Evolutionary conservation across 2,329 filamentous ascomycete species (phyloP), one percentile per base, ranked within the genome.

Genomic region (Fusarium oxysporum): DNA sequence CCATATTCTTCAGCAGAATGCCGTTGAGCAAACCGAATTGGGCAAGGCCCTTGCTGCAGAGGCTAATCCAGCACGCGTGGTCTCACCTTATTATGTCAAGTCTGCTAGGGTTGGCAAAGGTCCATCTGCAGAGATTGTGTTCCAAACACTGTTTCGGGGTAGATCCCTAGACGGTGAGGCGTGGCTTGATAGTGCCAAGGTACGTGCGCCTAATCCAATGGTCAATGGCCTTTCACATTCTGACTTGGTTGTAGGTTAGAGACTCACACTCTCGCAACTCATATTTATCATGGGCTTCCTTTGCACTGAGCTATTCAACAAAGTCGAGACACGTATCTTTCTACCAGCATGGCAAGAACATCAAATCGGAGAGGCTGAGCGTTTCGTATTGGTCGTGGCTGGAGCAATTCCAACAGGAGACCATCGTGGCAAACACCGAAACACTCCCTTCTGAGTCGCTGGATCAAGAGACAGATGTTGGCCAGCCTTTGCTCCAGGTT

Each of bases 201-300:
- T 51, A 51, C 9, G 32, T 37, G 33, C 2, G 21, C 9, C 5
- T 19, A 32, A 7, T 50, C 30, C 2, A 12, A n/a, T 19, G 5
- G n/a, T 16, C 21, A 13, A 9, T 6, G 3, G 8, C n/a, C 2
- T 51, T 35, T 16, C n/a, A 35, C 17, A 21, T 37, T 9, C 48
- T 53, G 32, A 53, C 32, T 21, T 21, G 9, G 17, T 16, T 35
- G 17, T 2, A 53, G 48, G 48, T 53, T 11, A 19, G 48, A 35
- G 48, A 53, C n/a, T 53, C 48, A 16, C 48, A 53, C 48, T 53
- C 32, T 53, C 48, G 48, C 8, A 53, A 53, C 48, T 53, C 48
- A 8, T 53, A 53, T 21, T 7, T 53, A 8, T 53, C 48, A 6
- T 35, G 48, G 30, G 48, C 32, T 16, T 53, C 48, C 9, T 37